A percentile compares a stretch with the other conserved stretches of the same genome.
Evolutionary conservation across 306 rosid species (phyloP).

Genomic region (Quercus cerris): DNA sequence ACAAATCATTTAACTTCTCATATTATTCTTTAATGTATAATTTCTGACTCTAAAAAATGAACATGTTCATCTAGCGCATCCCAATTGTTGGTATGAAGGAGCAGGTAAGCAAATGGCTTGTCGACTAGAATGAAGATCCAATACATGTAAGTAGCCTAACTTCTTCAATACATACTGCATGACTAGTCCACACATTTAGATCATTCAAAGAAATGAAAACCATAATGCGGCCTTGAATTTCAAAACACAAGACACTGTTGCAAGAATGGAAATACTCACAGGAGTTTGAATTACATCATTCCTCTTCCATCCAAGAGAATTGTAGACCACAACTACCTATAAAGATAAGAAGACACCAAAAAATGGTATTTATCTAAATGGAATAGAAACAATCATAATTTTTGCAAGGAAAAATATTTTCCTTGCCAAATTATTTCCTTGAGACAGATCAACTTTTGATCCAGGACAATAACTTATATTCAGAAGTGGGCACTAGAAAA

Average conservation of each 20-base stretch:
- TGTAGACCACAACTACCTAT: constrained; percentile 44
- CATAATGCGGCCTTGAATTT: background rate
- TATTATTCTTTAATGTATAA: background rate
- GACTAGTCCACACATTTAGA: background rate
- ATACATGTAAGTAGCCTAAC: background rate
- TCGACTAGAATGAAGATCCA: background rate
- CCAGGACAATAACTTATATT: constrained; percentile 54
- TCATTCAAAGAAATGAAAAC: background rate
- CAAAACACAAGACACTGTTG: background rate
- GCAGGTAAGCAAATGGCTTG: too few species aligned
- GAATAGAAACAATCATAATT: background rate
- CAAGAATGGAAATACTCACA: constrained; percentile 27
- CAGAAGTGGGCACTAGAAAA: constrained; percentile 50
- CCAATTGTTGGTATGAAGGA: too few species aligned
- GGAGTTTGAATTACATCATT: constrained; percentile 41
- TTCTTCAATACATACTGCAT: constrained; percentile 4
- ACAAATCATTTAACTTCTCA: background rate
- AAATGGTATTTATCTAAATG: constrained; percentile 13
- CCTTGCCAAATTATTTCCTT: constrained; percentile 46
- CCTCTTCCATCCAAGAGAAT: constrained; percentile 60
- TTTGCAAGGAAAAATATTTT: background rate
- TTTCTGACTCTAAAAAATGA: background rate
- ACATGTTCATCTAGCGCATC: background rate
- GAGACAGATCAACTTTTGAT: constrained; percentile 46
- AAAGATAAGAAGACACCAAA: constrained; percentile 8